Evolutionary conservation across 176 grass and related monocot genomes (phyloP).

Genomic region (Ensete glaucum): DNA sequence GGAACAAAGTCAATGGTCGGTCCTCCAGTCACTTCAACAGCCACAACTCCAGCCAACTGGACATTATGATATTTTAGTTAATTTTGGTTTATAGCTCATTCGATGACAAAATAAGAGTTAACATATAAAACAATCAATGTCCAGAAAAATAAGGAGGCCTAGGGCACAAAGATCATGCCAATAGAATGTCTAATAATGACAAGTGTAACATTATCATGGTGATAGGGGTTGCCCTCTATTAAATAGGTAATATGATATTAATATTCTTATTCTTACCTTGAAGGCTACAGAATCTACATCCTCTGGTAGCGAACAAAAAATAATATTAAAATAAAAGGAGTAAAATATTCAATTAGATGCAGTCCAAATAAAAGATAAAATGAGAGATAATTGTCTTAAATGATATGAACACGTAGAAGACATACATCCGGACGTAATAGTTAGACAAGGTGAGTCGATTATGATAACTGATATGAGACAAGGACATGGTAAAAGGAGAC

Average conservation of each 20-base stretch:
- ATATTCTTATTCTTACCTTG: neutral
- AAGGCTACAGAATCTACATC: neutral
- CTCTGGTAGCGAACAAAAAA: neutral
- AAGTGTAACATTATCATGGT: slow-evolving; percentile 6
- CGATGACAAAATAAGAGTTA: neutral
- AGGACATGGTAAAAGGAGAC: no score
- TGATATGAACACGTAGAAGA: no score
- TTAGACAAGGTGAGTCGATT: no score
- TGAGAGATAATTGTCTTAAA: no score
- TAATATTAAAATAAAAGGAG: neutral
- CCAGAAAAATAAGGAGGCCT: neutral
- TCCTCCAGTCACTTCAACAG: slow-evolving; percentile 86
- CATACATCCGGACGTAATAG: no score
- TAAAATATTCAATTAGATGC: neutral
- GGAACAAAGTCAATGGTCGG: slow-evolving; percentile 69
- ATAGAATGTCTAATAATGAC: neutral
- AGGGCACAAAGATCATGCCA: neutral
- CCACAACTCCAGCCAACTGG: slow-evolving; percentile 86
- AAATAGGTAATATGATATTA: neutral
- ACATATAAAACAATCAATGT: neutral
- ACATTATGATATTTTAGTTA: slow-evolving; percentile 15
- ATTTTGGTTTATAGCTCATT: neutral
- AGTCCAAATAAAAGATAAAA: no score
- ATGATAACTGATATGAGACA: no score
- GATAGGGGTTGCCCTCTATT: neutral